Percentiles rank a stretch among this genome's conserved stretches.
Evolutionary conservation across 2,329 filamentous ascomycete genomes (phyloP).

Genomic region (Venturia nashicola): DNA sequence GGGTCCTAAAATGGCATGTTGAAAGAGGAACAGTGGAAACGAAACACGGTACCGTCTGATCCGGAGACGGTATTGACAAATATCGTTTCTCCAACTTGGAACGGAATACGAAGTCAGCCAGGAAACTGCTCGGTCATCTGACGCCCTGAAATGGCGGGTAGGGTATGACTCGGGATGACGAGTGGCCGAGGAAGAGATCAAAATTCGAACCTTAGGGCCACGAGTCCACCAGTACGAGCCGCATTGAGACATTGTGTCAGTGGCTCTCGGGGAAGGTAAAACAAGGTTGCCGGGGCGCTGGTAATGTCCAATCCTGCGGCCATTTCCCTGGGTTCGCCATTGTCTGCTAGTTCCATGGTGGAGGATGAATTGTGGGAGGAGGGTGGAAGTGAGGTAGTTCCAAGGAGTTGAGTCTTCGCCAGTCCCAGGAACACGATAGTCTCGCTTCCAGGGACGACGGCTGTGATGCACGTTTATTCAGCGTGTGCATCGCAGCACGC

Average conservation of each 20-base stretch:
- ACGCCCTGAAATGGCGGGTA: neutral
- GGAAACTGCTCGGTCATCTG: neutral
- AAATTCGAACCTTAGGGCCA: neutral
- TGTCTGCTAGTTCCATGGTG: neutral
- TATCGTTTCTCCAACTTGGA: neutral
- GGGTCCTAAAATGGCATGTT: neutral
- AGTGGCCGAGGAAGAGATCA: neutral
- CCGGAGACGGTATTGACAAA: neutral
- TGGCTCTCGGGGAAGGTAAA: neutral
- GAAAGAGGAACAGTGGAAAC: neutral
- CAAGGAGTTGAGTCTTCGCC: neutral
- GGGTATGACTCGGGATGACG: neutral
- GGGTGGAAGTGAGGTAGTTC: neutral
- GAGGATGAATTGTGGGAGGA: neutral
- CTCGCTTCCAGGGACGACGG: neutral
- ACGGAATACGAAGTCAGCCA: neutral
- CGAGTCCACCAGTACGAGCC: neutral
- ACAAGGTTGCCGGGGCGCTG: neutral
- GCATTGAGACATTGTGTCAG: neutral
- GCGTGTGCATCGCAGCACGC: neutral
- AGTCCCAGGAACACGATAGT: neutral
- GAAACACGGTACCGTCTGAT: constrained; percentile 2
- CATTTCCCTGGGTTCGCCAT: neutral
- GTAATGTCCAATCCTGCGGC: neutral
- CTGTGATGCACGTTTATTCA: neutral